Percentiles rank a stretch among this genome's conserved stretches.
Evolutionary conservation across 768 basidiomycete genomes (phyloP).

Genomic region (Termitomyces sp.): DNA sequence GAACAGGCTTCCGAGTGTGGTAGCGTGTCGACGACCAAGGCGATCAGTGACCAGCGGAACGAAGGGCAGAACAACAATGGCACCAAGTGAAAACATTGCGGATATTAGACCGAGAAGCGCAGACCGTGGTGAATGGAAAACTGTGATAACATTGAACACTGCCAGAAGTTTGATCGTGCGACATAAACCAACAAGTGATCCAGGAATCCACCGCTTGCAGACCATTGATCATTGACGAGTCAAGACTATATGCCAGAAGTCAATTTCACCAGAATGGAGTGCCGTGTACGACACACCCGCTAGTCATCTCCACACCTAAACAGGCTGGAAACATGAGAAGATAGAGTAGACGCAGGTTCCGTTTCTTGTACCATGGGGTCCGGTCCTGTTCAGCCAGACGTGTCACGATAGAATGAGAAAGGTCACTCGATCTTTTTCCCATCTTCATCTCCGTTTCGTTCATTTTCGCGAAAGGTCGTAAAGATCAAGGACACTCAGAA

Average conservation of each 20-base stretch:
- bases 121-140: slow-evolving; percentile 48
- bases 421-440: not conserved
- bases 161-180: not conserved
- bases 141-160: slow-evolving; percentile 21
- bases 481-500: not conserved
- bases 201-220: slow-evolving; percentile 55
- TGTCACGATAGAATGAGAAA: slow-evolving; percentile 28
- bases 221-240: slow-evolving; percentile 60
- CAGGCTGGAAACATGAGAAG: slow-evolving; percentile 51
- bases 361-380: slow-evolving; percentile 58
- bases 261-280: not conserved
- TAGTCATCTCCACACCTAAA: slow-evolving; percentile 59
- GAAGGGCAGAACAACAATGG: slow-evolving; percentile 46
- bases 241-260: slow-evolving; percentile 32
- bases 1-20: slow-evolving; percentile 43
- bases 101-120: slow-evolving; percentile 50
- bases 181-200: slow-evolving; percentile 38
- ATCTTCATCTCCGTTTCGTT: not conserved
- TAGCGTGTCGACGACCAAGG: slow-evolving; percentile 44
- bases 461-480: not conserved
- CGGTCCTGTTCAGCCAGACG: slow-evolving; percentile 39
- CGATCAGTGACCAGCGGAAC: slow-evolving; percentile 47
- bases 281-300: slow-evolving; percentile 32
- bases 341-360: slow-evolving; percentile 50
- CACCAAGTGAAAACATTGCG: slow-evolving; percentile 55